Evolutionary conservation across 2,329 filamentous ascomycete genomes (phyloP).

Genomic region (Sphaerulina vaccinii): DNA sequence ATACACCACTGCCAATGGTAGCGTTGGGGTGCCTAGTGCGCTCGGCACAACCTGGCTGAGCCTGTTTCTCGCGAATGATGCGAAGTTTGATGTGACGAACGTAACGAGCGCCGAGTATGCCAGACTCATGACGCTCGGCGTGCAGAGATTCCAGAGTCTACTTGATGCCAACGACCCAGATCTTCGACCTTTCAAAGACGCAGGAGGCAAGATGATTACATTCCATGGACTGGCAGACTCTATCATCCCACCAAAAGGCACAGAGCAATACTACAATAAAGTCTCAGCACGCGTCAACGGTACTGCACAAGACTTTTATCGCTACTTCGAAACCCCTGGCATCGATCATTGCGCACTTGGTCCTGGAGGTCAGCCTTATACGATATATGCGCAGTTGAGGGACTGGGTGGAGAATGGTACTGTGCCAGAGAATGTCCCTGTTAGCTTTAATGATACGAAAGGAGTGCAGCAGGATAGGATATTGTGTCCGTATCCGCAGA

Average conservation of each 20-base stretch:
- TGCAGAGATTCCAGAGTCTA: conserved; percentile 33
- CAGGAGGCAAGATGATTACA: conserved; percentile 43
- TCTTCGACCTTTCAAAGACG: conserved; percentile 37
- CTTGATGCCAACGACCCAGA: conserved; percentile 41
- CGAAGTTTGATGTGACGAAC: not conserved
- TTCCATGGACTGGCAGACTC: conserved; percentile 43
- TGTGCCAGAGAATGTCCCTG: conserved; percentile 21
- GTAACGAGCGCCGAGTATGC: conserved; percentile 4
- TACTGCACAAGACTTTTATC: conserved; percentile 36
- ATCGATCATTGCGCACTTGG: conserved; percentile 39
- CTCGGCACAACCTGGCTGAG: conserved; percentile 35
- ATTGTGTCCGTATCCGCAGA: not conserved
- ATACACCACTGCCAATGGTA: not conserved
- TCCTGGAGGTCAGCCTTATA: conserved; percentile 25
- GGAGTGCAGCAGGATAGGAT: not conserved
- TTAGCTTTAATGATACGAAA: not conserved
- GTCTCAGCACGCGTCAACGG: conserved; percentile 33
- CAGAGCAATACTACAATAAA: conserved; percentile 38
- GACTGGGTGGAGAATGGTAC: conserved; percentile 35
- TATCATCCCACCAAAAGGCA: conserved; percentile 39
- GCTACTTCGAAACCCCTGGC: conserved; percentile 41
- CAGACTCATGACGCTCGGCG: conserved; percentile 7
- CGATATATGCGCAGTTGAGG: conserved; percentile 20
- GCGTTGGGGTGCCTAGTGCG: not conserved
- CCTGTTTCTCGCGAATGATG: conserved; percentile 32